A percentile compares a stretch with the other conserved stretches of the same genome.
Evolutionary conservation across 805 yeast genomes (phyloP).

Genomic region (Ogataea allantospora): DNA sequence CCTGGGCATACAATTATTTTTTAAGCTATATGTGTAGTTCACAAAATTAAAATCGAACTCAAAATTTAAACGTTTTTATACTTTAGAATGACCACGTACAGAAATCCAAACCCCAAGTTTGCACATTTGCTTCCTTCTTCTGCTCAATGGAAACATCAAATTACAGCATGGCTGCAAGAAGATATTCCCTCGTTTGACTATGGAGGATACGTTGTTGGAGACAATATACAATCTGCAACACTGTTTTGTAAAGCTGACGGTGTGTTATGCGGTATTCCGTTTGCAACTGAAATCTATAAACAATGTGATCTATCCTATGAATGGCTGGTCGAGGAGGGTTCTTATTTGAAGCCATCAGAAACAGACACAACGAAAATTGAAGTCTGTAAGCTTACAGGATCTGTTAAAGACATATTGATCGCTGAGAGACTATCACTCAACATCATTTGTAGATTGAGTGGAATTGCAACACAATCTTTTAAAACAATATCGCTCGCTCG

Average conservation of each 20-base stretch:
- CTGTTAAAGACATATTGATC: slow-evolving; percentile 72
- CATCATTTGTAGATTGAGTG: slow-evolving; percentile 77
- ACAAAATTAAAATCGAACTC: background rate
- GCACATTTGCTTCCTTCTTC: slow-evolving; percentile 66
- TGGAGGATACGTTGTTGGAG: slow-evolving; percentile 95
- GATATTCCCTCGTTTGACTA: slow-evolving; percentile 93
- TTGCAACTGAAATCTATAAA: slow-evolving; percentile 77
- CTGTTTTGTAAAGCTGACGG: slow-evolving; percentile 81
- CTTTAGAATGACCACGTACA: slow-evolving; percentile 16
- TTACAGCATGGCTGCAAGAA: slow-evolving; percentile 74
- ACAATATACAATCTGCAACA: slow-evolving; percentile 64
- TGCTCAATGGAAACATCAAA: slow-evolving; percentile 79
- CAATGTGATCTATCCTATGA: slow-evolving; percentile 71
- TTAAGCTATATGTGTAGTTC: background rate
- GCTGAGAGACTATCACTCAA: slow-evolving; percentile 89
- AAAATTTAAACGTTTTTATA: background rate
- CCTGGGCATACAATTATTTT: background rate
- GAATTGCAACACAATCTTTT: slow-evolving; percentile 77
- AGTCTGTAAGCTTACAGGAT: slow-evolving; percentile 78
- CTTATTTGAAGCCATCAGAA: slow-evolving; percentile 43
- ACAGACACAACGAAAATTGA: slow-evolving; percentile 51
- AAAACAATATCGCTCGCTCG: slow-evolving; percentile 60
- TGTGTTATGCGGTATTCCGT: slow-evolving; percentile 80
- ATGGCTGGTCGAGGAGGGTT: slow-evolving; percentile 78
- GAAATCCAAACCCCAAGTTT: slow-evolving; percentile 34